Percentiles rank a stretch among this genome's conserved stretches.
Conservation (phyloP, 768 basidiomycete species). For the Mrakia frigida region DNA sequence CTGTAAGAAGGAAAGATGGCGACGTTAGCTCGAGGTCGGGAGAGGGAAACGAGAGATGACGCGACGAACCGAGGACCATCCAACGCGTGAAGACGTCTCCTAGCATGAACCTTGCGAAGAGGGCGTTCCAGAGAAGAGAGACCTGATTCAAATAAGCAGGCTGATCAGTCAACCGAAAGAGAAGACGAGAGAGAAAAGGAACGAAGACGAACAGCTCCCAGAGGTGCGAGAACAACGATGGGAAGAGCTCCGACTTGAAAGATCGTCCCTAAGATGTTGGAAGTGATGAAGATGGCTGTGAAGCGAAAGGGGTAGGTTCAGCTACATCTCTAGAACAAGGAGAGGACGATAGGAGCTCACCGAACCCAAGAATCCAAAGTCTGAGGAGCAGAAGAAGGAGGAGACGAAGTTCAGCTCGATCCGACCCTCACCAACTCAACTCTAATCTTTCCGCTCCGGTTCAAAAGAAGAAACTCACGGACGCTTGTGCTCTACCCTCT, state of each 20-base stretch:
- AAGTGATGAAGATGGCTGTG: conserved; percentile 48
- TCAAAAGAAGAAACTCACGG: conserved; percentile 55
- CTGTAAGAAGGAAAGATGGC: neutral
- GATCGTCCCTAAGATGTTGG: conserved; percentile 79
- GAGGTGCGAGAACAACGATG: conserved; percentile 87
- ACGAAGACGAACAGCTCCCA: conserved; percentile 64
- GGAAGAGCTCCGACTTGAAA: conserved; percentile 91
- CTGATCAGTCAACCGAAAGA: neutral
- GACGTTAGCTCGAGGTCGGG: neutral
- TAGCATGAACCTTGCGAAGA: conserved; percentile 77
- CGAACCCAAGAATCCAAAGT: conserved; percentile 81
- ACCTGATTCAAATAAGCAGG: conserved; percentile 19
- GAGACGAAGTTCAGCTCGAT: neutral
- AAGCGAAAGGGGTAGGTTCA: conserved; percentile 8
- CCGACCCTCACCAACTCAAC: too few relatives aligned
- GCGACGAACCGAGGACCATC: conserved; percentile 63
- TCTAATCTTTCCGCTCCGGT: neutral
- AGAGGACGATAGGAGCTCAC: conserved; percentile 42
- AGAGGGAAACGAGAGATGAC: neutral
- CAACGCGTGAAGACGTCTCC: conserved; percentile 79
- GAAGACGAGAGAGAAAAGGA: neutral
- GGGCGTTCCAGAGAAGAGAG: conserved; percentile 87
- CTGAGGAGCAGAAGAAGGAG: conserved; percentile 45
- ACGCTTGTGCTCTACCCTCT: conserved; percentile 66
- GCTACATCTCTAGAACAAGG: neutral